These are phyloP conservation scores for Kwoniella shivajii DNA, from an alignment of 1,284 basidiomycete genomes.

Conservation along the genomic window DNA sequence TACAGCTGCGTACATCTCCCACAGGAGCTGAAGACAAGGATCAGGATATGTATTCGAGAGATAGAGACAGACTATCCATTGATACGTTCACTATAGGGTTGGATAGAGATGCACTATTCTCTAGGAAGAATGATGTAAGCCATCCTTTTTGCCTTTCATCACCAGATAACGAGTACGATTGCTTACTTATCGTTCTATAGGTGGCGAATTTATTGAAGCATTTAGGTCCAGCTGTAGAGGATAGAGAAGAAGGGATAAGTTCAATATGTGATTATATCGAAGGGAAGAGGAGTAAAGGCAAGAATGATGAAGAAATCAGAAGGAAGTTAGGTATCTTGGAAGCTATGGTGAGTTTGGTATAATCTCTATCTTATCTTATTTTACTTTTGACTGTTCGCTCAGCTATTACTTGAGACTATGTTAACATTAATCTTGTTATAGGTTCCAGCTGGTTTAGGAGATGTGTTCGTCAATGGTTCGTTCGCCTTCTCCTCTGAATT, in stretches of 20 bases:
- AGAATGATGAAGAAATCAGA: constrained; percentile 8
- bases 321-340: constrained; percentile 3
- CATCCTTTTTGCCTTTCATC: no score
- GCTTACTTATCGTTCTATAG: background rate
- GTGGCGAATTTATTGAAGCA: constrained; percentile 1
- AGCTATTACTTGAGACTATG: background rate
- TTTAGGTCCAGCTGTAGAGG: background rate
- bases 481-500: background rate
- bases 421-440: background rate
- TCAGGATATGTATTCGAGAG: background rate
- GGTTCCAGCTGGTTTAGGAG: constrained; percentile 1
- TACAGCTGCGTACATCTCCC: no score
- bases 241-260: background rate
- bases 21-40: background rate
- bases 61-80: background rate
- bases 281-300: constrained; percentile 11
- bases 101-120: constrained; percentile 8
- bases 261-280: constrained; percentile 9
- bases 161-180: no score
- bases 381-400: background rate
- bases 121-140: constrained; percentile 7
- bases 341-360: constrained; percentile 7
- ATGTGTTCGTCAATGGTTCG: constrained; percentile 7
- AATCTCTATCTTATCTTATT: no score
- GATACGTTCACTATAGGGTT: constrained; percentile 2